These are phyloP conservation scores for Axilococcus clingmanii DNA, from an alignment of 139 green algal genomes.

Conservation along the genomic window DNA sequence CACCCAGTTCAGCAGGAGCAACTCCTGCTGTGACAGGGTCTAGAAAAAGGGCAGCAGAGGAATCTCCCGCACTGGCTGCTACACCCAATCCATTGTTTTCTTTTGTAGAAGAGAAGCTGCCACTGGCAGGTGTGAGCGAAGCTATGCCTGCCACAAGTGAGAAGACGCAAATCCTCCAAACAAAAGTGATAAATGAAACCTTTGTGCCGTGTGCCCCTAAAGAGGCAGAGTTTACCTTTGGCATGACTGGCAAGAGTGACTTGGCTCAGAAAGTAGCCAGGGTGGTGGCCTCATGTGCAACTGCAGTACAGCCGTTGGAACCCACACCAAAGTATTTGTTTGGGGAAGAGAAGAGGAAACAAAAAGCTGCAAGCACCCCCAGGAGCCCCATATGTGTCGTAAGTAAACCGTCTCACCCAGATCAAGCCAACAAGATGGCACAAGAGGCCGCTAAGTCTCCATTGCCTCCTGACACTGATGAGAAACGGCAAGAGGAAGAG, in stretches of 20 bases:
- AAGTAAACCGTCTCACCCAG: not conserved
- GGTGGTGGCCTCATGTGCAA: not conserved
- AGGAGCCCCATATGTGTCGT: not conserved
- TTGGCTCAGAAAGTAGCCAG: not conserved
- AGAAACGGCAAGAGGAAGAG: constrained; percentile 6
- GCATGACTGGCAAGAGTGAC: not conserved
- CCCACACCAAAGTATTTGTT: not conserved
- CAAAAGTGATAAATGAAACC: not conserved
- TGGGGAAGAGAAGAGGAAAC: constrained; percentile 2
- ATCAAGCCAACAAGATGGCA: constrained; percentile 11
- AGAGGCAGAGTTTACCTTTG: not conserved
- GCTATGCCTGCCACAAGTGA: too few species aligned
- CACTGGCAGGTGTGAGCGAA: too few species aligned
- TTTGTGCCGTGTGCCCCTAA: not conserved
- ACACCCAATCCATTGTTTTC: too few species aligned
- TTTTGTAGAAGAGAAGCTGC: too few species aligned
- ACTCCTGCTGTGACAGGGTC: not conserved
- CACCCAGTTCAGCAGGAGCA: not conserved
- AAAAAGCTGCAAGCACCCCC: not conserved
- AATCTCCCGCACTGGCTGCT: too few species aligned
- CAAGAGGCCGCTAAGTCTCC: constrained; percentile 19
- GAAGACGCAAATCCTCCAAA: not conserved
- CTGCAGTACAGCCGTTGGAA: not conserved
- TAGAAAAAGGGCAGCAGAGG: not conserved
- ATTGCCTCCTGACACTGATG: constrained; percentile 5